These are phyloP conservation scores for Cornus controversa DNA, from an alignment of 148 eudicot species.

Conservation along the genomic window DNA sequence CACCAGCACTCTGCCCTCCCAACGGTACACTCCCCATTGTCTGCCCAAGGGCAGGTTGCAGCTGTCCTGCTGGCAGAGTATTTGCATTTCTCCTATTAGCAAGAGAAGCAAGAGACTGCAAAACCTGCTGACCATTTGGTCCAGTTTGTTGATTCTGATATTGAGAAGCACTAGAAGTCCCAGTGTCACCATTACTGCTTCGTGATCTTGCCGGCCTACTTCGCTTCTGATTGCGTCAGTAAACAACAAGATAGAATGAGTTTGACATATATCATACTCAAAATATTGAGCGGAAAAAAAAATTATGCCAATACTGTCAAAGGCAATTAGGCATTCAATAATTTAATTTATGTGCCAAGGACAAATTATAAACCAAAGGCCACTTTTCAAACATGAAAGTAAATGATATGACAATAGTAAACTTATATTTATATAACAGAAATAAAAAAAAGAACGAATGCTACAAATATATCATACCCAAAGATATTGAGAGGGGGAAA, in stretches of 20 bases:
- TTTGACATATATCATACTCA: not conserved
- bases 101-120: conserved; percentile 73
- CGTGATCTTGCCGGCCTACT: conserved; percentile 43
- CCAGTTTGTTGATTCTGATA: conserved; percentile 41
- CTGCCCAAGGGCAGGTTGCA: conserved; percentile 28
- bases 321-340: not conserved
- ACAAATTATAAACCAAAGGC: not conserved
- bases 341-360: not conserved
- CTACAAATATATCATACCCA: too few species aligned
- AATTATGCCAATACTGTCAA: not conserved
- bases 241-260: conserved; percentile 1
- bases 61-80: conserved; percentile 23
- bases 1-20: conserved; percentile 35
- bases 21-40: conserved; percentile 17
- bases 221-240: conserved; percentile 42
- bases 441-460: too few species aligned
- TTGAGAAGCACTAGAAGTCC: conserved; percentile 29
- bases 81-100: conserved; percentile 25
- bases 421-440: too few species aligned
- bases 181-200: conserved; percentile 35
- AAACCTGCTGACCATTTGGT: conserved; percentile 48
- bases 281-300: not conserved
- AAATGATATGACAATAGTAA: too few species aligned
- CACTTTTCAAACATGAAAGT: too few species aligned
- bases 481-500: too few species aligned